A percentile compares a stretch with the other conserved stretches of the same genome.
phyloP scores from a whole-genome alignment of 2,329 filamentous ascomycete genomes.

The Aspergillus sp. region DNA sequence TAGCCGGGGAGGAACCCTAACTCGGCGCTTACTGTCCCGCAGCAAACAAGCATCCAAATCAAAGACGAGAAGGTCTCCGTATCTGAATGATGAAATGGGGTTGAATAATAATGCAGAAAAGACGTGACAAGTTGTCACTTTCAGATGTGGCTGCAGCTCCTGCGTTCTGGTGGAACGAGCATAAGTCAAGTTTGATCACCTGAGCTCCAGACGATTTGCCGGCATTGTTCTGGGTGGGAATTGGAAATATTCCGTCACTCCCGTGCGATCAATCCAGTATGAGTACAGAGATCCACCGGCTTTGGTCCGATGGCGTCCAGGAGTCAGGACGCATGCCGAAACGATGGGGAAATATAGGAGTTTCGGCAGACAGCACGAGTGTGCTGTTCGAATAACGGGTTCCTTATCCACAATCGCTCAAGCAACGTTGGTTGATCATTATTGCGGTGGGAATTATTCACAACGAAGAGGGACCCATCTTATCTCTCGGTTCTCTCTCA shows the following conservation, averaged over 20 bases:
- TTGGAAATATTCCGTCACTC: conserved; percentile 13
- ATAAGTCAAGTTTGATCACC: conserved; percentile 18
- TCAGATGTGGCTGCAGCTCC: conserved; percentile 32
- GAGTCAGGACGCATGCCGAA: conserved; percentile 5
- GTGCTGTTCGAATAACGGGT: conserved; percentile 2
- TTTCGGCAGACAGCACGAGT: neutral
- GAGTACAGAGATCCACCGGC: conserved; percentile 11
- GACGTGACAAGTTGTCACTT: conserved; percentile 6
- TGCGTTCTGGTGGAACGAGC: conserved; percentile 17
- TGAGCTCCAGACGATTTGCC: conserved; percentile 20
- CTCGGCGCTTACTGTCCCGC: conserved; percentile 14
- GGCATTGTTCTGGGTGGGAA: conserved; percentile 1
- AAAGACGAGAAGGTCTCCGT: neutral
- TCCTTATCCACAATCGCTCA: neutral
- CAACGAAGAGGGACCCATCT: neutral
- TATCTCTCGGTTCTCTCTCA: neutral
- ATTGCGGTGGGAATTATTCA: conserved; percentile 1
- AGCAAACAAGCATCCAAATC: neutral
- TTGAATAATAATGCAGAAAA: neutral
- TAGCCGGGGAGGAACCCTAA: conserved; percentile 4
- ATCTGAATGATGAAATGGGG: neutral
- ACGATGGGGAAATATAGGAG: neutral
- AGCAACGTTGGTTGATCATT: neutral
- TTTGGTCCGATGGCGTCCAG: conserved; percentile 6
- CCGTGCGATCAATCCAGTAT: conserved; percentile 14